These are phyloP conservation scores for Balakata baccata DNA, from an alignment of 345 rosid species.

Conservation along the genomic window DNA sequence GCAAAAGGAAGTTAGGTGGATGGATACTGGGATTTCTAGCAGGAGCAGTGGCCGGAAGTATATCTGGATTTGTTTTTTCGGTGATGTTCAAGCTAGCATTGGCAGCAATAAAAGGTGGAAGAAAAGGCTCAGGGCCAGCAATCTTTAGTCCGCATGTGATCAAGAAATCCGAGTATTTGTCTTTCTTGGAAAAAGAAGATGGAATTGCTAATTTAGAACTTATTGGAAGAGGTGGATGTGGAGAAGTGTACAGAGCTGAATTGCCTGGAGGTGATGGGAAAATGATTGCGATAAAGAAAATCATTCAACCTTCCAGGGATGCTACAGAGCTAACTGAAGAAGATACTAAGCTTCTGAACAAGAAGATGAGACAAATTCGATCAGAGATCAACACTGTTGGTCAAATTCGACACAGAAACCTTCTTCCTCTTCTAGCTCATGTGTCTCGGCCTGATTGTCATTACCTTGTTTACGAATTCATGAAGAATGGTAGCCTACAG, in stretches of 20 bases:
- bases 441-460: constrained; percentile 72
- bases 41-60: constrained; percentile 58
- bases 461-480: constrained; percentile 71
- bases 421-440: constrained; percentile 77
- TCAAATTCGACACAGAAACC: constrained; percentile 74
- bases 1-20: constrained; percentile 43
- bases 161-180: constrained; percentile 69
- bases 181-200: constrained; percentile 79
- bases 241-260: constrained; percentile 79
- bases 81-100: constrained; percentile 54
- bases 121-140: constrained; percentile 48
- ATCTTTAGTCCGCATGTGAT: constrained; percentile 69
- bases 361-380: constrained; percentile 76
- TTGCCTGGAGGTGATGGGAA: constrained; percentile 67
- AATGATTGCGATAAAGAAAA: constrained; percentile 72
- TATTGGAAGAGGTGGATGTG: constrained; percentile 89
- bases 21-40: constrained; percentile 66
- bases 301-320: constrained; percentile 69
- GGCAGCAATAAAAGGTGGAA: constrained; percentile 46
- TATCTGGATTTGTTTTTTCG: constrained; percentile 67
- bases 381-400: constrained; percentile 84
- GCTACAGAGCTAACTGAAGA: constrained; percentile 63
- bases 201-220: constrained; percentile 44
- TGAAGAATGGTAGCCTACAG: constrained; percentile 93
- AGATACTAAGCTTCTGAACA: constrained; percentile 56